Percentiles rank a stretch among this genome's conserved stretches.
Evolutionary conservation across 768 basidiomycete genomes (phyloP).

Genomic region (Phylloporus sp.): DNA sequence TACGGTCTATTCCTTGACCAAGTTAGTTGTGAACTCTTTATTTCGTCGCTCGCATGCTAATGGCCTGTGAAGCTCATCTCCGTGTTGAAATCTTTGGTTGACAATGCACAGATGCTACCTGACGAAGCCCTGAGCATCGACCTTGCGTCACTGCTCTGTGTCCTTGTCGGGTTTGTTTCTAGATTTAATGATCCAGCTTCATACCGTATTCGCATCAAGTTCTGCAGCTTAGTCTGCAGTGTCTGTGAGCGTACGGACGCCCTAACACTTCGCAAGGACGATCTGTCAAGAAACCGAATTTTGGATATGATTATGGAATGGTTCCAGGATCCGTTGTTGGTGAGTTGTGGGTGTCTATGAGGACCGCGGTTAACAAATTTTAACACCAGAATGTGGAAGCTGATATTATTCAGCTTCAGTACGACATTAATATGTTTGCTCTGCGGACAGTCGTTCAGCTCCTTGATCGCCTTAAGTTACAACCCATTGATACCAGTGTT

Average conservation of each 20-base stretch:
- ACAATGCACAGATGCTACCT: constrained; percentile 53
- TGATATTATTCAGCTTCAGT: constrained; percentile 37
- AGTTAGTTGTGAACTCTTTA: constrained; percentile 34
- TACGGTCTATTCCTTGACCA: constrained; percentile 65
- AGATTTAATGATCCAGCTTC: constrained; percentile 51
- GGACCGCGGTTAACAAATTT: background rate
- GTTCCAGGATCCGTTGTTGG: constrained; percentile 54
- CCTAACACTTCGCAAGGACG: constrained; percentile 63
- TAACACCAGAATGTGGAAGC: constrained; percentile 33
- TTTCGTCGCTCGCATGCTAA: constrained; percentile 9
- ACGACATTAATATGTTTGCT: constrained; percentile 70
- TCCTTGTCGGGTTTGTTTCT: constrained; percentile 61
- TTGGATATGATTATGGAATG: constrained; percentile 78
- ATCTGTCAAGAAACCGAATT: constrained; percentile 58
- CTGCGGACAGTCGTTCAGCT: constrained; percentile 72
- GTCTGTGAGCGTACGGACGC: constrained; percentile 59
- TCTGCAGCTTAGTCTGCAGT: constrained; percentile 66
- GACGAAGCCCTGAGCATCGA: constrained; percentile 63
- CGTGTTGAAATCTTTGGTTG: constrained; percentile 73
- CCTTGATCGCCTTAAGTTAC: constrained; percentile 68
- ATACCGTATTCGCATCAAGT: constrained; percentile 67
- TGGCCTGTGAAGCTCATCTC: constrained; percentile 52
- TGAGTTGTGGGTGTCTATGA: constrained; percentile 29
- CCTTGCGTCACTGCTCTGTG: constrained; percentile 52
- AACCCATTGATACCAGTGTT: constrained; percentile 46